Percentiles rank a stretch among this genome's conserved stretches.
phyloP scores from a whole-genome alignment of 108 stramenopile species.

The Mediolabrus comicus region DNA sequence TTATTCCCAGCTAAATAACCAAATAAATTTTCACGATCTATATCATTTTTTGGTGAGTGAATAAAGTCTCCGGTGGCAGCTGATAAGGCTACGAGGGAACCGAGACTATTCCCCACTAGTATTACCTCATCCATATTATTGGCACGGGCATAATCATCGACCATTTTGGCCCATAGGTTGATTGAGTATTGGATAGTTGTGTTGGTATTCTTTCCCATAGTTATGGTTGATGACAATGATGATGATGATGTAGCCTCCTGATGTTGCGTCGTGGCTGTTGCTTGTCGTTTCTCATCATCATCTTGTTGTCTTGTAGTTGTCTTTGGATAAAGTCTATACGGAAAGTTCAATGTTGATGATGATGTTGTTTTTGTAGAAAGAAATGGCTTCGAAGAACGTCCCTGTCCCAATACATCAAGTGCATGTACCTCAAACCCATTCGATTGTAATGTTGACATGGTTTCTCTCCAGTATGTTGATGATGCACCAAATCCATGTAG shows the following conservation, averaged over 20 bases:
- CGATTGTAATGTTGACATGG: conserved; percentile 22
- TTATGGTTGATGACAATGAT: background rate
- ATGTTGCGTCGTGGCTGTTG: no score
- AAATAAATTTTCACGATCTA: background rate
- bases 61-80: conserved; percentile 63
- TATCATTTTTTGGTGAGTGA: background rate
- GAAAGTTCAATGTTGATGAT: background rate
- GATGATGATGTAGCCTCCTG: no score
- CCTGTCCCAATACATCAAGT: conserved; percentile 64
- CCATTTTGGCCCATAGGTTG: conserved; percentile 63
- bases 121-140: conserved; percentile 46
- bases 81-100: conserved; percentile 57
- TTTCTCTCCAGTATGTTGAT: conserved; percentile 66
- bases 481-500: conserved; percentile 73
- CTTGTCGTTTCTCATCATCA: conserved; percentile 10
- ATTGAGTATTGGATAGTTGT: conserved; percentile 53
- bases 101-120: conserved; percentile 62
- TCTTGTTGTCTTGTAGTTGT: background rate
- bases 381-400: conserved; percentile 55
- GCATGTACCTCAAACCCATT: conserved; percentile 69
- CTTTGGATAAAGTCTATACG: background rate
- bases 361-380: background rate
- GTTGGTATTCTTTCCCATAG: conserved; percentile 5
- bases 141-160: conserved; percentile 54
- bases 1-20: conserved; percentile 22